Evolutionary conservation across 179 eudicot genomes (phyloP), one percentile per base, ranked within the genome.

Genomic region (Gypsophila paniculata): DNA sequence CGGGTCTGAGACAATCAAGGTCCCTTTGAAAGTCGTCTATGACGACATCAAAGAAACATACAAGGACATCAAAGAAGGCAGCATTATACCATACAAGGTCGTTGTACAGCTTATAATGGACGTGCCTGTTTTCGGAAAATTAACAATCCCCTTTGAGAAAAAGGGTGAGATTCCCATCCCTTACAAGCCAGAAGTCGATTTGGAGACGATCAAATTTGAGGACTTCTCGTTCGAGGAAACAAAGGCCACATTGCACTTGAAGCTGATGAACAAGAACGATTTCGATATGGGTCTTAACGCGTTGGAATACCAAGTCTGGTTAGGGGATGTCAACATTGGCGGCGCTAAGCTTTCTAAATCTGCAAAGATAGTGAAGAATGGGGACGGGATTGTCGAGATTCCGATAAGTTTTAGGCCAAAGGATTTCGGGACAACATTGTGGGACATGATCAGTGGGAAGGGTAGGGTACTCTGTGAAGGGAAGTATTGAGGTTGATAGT

Each of bases 31-130:
- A 60, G 2, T 77, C n/a, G 83, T 73, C 69, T 80, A 72, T 19
- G 83, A 80, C 26, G 83, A 80, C 18, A 76, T 76, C 26, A 76
- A 80, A 34, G 62, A 54, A 52, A 72, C 83, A 3, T 80, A 80
- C 38, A 60, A 76, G 8, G 83, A 80, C 42, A 76, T 80, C 57
- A 80, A 80, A 57, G 82, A 80, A 80, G 82, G 82, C 7, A 80
- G 71, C 53, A 32, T 80, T 36, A 69, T 80, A 19, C 82, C 82
- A 6, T 80, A 76, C 17, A 65, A 42, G 23, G 69, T 73, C 3
- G 34, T 68, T 12, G 77, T 80, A 21, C 74, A 80, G 69, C 80
- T 80, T 15, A 76, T 80, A 0, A 54, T 65, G 64, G 83, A 80
- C 18, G 80, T 65, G 12, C 83, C 83, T 0, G 75, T 80, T 10